These are phyloP conservation scores for Lipomyces japonicus DNA, from an alignment of 805 yeast genomes.

Conservation along the genomic window DNA sequence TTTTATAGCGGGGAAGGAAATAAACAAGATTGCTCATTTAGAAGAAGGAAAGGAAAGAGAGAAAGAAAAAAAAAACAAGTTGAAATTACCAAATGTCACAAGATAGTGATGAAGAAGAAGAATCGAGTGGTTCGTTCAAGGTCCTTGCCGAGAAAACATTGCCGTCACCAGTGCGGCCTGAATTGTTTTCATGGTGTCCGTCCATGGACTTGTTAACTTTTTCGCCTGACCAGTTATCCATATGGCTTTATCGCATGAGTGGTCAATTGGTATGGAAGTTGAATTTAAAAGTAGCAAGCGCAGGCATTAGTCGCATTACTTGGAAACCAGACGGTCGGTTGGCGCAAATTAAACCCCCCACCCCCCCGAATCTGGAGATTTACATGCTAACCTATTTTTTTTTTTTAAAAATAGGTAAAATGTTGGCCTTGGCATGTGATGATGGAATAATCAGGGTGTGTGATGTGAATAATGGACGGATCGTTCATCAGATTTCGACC, in stretches of 20 bases:
- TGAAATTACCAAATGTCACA: background rate
- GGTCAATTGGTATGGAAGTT: conserved; percentile 29
- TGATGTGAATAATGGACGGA: conserved; percentile 22
- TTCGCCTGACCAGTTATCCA: conserved; percentile 14
- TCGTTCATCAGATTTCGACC: conserved; percentile 7
- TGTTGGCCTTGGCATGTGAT: conserved; percentile 23
- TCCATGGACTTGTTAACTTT: conserved; percentile 26
- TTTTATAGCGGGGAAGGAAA: too few species aligned
- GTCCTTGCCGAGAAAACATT: conserved; percentile 16
- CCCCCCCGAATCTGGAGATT: background rate
- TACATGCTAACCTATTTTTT: background rate
- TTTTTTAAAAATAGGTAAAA: conserved; percentile 8
- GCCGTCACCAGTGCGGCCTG: conserved; percentile 9
- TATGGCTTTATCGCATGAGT: conserved; percentile 25
- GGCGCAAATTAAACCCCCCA: too few species aligned
- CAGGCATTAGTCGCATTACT: conserved; percentile 2
- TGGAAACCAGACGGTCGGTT: conserved; percentile 30
- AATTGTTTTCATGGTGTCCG: conserved; percentile 27
- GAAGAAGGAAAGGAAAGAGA: background rate
- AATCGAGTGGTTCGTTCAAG: conserved; percentile 2
- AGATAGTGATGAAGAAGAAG: background rate
- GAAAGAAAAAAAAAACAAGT: too few species aligned
- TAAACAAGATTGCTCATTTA: too few species aligned
- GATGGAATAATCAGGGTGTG: conserved; percentile 22
- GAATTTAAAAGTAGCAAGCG: conserved; percentile 7